Conservation (phyloP, 1,284 basidiomycete species). For the Moniliella sp. region DNA sequence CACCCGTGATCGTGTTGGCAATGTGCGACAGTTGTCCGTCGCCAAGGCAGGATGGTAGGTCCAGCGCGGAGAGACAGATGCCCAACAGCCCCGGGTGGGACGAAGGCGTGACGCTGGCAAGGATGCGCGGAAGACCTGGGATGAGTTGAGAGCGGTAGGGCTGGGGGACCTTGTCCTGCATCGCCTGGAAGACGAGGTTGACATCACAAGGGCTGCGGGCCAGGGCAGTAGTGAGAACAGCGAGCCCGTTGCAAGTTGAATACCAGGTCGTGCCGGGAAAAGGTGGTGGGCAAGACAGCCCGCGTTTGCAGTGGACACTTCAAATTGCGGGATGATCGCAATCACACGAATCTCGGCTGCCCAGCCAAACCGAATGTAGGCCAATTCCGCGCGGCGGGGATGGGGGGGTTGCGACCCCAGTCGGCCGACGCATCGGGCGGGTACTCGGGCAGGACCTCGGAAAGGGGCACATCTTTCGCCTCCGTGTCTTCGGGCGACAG, state of each 20-base stretch:
- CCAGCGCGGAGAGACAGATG: slow-evolving; percentile 81
- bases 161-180: slow-evolving; percentile 95
- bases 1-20: slow-evolving; percentile 14
- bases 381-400: slow-evolving; percentile 72
- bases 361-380: slow-evolving; percentile 73
- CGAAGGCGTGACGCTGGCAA: slow-evolving; percentile 60
- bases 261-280: slow-evolving; percentile 76
- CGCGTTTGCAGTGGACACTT: slow-evolving; percentile 86
- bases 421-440: slow-evolving; percentile 70
- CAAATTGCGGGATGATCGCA: slow-evolving; percentile 83
- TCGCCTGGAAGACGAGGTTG: slow-evolving; percentile 86
- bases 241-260: slow-evolving; percentile 92
- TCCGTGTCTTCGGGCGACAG: slow-evolving; percentile 41
- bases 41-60: too few species aligned
- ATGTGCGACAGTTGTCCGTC: slow-evolving; percentile 10
- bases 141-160: slow-evolving; percentile 80
- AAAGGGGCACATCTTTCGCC: slow-evolving; percentile 67
- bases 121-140: slow-evolving; percentile 48
- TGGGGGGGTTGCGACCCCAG: slow-evolving; percentile 70
- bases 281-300: slow-evolving; percentile 58
- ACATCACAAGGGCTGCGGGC: slow-evolving; percentile 72
- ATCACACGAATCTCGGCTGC: slow-evolving; percentile 65
- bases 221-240: slow-evolving; percentile 88
- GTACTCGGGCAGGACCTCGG: slow-evolving; percentile 88
- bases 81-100: slow-evolving; percentile 81